phyloP scores from a whole-genome alignment of 2,329 filamentous ascomycete species.

The Pseudopyricularia javanii region DNA sequence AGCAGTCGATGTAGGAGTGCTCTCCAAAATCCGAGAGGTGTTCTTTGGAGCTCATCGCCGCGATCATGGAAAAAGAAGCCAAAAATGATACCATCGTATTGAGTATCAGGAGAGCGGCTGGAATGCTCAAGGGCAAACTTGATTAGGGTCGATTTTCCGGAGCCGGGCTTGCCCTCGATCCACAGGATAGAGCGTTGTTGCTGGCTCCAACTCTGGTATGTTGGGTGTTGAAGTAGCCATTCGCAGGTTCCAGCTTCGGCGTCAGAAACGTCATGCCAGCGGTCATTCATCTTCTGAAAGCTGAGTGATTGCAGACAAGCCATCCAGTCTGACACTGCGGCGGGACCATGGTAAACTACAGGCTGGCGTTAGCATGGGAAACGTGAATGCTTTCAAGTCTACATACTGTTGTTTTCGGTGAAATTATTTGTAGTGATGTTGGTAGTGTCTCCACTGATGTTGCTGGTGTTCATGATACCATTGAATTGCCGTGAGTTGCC shows the following conservation, averaged over 20 bases:
- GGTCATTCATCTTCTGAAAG: conserved; percentile 15
- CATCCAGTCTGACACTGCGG: too few species aligned
- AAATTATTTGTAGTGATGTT: too few species aligned
- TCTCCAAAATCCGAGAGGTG: conserved; percentile 18
- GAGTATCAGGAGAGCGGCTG: background rate
- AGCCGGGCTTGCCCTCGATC: conserved; percentile 23
- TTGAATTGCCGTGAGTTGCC: too few species aligned
- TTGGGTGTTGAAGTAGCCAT: conserved; percentile 16
- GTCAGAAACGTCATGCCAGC: conserved; percentile 10
- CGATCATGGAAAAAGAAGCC: conserved; percentile 24
- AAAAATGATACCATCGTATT: conserved; percentile 6
- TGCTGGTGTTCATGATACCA: too few species aligned
- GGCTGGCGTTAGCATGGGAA: too few species aligned
- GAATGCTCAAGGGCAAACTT: conserved; percentile 13
- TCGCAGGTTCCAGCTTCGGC: conserved; percentile 14
- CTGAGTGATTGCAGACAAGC: conserved; percentile 19
- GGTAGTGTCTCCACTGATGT: too few species aligned
- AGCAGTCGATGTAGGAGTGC: conserved; percentile 20
- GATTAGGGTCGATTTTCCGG: conserved; percentile 16
- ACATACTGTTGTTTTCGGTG: too few species aligned
- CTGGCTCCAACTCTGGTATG: conserved; percentile 6
- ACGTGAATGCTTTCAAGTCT: too few species aligned
- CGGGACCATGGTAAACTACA: too few species aligned
- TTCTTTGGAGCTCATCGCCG: conserved; percentile 18
- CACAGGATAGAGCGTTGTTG: conserved; percentile 17